Evolutionary conservation across 805 yeast species (phyloP).

Genomic region (Danielozyma ontarioensis): DNA sequence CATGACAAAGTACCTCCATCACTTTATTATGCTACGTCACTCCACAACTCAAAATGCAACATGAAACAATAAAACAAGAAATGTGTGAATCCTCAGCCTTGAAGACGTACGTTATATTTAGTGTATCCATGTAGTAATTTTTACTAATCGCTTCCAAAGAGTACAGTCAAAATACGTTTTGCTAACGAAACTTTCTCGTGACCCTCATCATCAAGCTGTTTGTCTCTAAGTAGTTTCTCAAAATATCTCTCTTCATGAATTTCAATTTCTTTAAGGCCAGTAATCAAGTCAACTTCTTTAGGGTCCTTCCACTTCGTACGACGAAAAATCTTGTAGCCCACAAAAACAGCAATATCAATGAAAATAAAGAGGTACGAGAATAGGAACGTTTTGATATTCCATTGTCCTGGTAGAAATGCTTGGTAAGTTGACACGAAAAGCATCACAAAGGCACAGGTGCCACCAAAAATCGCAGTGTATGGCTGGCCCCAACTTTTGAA

Average conservation of each 20-base stretch:
- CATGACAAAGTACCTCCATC: too few relatives aligned
- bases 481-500: constrained; percentile 19
- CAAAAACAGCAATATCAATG: constrained; percentile 9
- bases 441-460: constrained; percentile 10
- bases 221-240: constrained; percentile 9
- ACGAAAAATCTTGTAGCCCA: constrained; percentile 8
- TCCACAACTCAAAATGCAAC: too few relatives aligned
- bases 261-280: constrained; percentile 29
- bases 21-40: too few relatives aligned
- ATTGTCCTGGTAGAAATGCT: constrained; percentile 23
- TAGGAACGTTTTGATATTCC: constrained; percentile 16
- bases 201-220: constrained; percentile 14
- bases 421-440: constrained; percentile 11
- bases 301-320: constrained; percentile 11
- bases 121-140: too few relatives aligned
- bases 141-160: constrained; percentile 21
- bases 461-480: constrained; percentile 20
- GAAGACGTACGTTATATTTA: too few relatives aligned
- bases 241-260: constrained; percentile 29
- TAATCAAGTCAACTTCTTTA: constrained; percentile 9
- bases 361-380: constrained; percentile 14
- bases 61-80: too few relatives aligned
- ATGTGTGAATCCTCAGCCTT: too few relatives aligned
- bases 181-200: constrained; percentile 9
- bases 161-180: constrained; percentile 12